A percentile compares a stretch with the other conserved stretches of the same genome.
Evolutionary conservation across 2,329 filamentous ascomycete species (phyloP).

Genomic region (Sphaerulina vaccinii): DNA sequence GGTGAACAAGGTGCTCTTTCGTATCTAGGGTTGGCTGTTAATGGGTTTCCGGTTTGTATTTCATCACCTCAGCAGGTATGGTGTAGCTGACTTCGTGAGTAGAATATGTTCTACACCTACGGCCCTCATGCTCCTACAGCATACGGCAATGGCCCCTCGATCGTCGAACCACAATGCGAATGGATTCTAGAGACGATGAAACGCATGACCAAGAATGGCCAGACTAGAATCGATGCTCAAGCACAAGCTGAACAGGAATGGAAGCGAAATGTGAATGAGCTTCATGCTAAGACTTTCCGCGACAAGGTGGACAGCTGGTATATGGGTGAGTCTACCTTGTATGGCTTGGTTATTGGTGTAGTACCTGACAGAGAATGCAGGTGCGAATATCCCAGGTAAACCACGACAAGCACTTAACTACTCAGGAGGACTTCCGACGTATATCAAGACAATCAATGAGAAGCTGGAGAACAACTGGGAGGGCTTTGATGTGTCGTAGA

Average conservation of each 20-base stretch:
- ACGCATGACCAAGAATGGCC: conserved; percentile 40
- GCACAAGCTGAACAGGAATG: conserved; percentile 44
- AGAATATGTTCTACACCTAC: conserved; percentile 43
- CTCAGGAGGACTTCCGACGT: conserved; percentile 39
- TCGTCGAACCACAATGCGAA: conserved; percentile 42
- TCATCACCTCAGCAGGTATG: conserved; percentile 42
- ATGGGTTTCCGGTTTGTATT: no score
- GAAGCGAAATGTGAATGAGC: conserved; percentile 39
- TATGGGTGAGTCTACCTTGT: conserved; percentile 25
- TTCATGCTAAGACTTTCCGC: conserved; percentile 45
- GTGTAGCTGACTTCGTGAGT: conserved; percentile 38
- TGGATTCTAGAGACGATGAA: conserved; percentile 45
- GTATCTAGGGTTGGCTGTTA: conserved; percentile 38
- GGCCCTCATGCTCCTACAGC: conserved; percentile 45
- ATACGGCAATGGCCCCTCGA: conserved; percentile 42
- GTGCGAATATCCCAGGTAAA: conserved; percentile 47
- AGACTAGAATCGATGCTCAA: conserved; percentile 43
- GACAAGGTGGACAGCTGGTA: conserved; percentile 46
- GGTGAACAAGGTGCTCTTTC: conserved; percentile 42
- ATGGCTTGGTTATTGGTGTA: no score
- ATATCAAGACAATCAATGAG: conserved; percentile 41
- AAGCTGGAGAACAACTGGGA: conserved; percentile 37
- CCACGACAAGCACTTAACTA: conserved; percentile 44
- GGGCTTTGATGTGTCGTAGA: conserved; percentile 25
- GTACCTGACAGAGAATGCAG: conserved; percentile 17